These are phyloP conservation scores for Colletotrichum plurivorum DNA, from an alignment of 2,329 filamentous ascomycete genomes.

Conservation along the genomic window DNA sequence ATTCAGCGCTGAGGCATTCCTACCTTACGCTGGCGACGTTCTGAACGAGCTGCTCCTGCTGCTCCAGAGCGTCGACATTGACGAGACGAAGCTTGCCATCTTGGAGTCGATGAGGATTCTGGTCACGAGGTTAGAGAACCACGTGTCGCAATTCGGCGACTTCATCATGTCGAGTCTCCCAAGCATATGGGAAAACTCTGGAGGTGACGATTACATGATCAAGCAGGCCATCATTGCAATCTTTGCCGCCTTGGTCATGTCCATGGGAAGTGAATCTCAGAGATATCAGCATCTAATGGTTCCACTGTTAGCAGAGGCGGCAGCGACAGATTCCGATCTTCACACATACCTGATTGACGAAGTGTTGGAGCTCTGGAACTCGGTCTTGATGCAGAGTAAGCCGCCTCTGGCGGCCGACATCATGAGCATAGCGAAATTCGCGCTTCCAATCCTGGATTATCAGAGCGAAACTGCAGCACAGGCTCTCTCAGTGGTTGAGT, in stretches of 20 bases:
- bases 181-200: constrained; percentile 86
- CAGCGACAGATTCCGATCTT: constrained; percentile 81
- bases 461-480: constrained; percentile 74
- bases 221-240: constrained; percentile 94
- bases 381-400: constrained; percentile 77
- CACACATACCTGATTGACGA: constrained; percentile 92
- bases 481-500: constrained; percentile 76
- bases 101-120: constrained; percentile 88
- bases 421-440: constrained; percentile 72
- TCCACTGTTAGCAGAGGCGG: constrained; percentile 85
- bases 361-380: constrained; percentile 89
- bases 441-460: constrained; percentile 77
- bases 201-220: constrained; percentile 86
- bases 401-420: constrained; percentile 73
- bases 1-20: constrained; percentile 80
- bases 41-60: constrained; percentile 81
- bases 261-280: constrained; percentile 83
- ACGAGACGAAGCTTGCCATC: constrained; percentile 92
- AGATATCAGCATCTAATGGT: constrained; percentile 85
- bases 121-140: constrained; percentile 84
- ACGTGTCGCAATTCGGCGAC: constrained; percentile 79
- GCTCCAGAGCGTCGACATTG: constrained; percentile 83
- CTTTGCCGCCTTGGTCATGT: constrained; percentile 85
- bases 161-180: constrained; percentile 86
- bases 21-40: constrained; percentile 82